Percentiles rank a stretch among this genome's conserved stretches.
Evolutionary conservation across 306 rosid genomes (phyloP).

Genomic region (Cyamopsis tetragonoloba): DNA sequence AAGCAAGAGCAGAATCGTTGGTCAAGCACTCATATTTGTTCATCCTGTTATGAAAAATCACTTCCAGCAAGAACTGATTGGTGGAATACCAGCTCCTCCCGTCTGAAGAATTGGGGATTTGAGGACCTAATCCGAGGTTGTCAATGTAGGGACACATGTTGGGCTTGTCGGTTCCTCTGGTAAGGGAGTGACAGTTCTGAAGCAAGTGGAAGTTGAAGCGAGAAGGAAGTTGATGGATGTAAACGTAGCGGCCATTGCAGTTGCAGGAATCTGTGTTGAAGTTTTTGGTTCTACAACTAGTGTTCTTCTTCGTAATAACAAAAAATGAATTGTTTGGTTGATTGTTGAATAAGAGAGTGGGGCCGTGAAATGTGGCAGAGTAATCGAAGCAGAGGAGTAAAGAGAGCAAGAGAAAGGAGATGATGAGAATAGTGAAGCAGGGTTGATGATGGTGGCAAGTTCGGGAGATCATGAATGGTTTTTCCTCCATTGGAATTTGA

Average conservation of each 20-base stretch:
- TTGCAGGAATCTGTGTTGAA: slow-evolving; percentile 39
- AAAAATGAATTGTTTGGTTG: no score
- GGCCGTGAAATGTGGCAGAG: slow-evolving; percentile 27
- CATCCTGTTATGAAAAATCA: slow-evolving; percentile 79
- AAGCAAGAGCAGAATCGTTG: slow-evolving; percentile 53
- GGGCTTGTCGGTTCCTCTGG: slow-evolving; percentile 63
- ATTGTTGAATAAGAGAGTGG: slow-evolving; percentile 25
- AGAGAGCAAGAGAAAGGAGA: slow-evolving; percentile 39
- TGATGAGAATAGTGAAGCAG: slow-evolving; percentile 43
- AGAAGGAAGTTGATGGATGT: slow-evolving; percentile 53
- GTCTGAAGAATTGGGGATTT: slow-evolving; percentile 25
- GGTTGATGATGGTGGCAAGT: slow-evolving; percentile 34
- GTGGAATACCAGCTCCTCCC: slow-evolving; percentile 61
- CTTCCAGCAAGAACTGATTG: slow-evolving; percentile 73
- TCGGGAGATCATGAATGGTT: not conserved
- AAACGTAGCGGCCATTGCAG: slow-evolving; percentile 61
- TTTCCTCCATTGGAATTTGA: slow-evolving; percentile 39
- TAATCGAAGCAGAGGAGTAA: slow-evolving; percentile 40
- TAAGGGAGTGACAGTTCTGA: slow-evolving; percentile 49
- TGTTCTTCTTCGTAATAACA: no score
- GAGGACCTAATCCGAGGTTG: slow-evolving; percentile 67
- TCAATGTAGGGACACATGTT: slow-evolving; percentile 68
- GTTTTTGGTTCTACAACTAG: no score
- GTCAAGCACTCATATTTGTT: slow-evolving; percentile 64
- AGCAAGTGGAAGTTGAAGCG: slow-evolving; percentile 59